Base-by-base conservation (phyloP, 495 filamentous ascomycete genomes). In the Podospora australis region DNA sequence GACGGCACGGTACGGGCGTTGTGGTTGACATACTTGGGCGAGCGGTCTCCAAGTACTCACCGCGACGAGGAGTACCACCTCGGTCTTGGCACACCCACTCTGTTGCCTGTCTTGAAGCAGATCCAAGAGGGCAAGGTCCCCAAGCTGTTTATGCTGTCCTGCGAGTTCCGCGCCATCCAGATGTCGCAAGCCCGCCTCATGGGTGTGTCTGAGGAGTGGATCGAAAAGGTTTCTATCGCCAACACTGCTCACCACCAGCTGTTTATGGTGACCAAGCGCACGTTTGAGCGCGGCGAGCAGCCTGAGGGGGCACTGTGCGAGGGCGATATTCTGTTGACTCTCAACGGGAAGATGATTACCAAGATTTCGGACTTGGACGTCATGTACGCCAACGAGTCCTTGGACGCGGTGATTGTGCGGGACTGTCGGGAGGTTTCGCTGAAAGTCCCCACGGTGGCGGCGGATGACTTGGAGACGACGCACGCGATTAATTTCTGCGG, bases 171-270 rank as follows among this genome's bases (percentile, higher is more conserved):
- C 46, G 82, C 91, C 29, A 87, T 97, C 24, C 88, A 95, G 58
- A 97, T 99, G 92, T 87, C 82, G 49, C 92, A 97, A 69, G 92
- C 85, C n/a, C 83, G 90, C 21, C 88, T 96, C 50, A 97, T 99
- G 94, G 94, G 94, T 24, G 88, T 96, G 6, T 85, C 85, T 0
- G 90, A 96, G 58, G 85, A 94, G 41, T 96, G 92, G 94, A 95
- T 97, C 54, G 75, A 85, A 52, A 83, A 86, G 66, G 90, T 96
- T 19, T 82, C 90, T 26, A 65, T 79, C 44, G 86, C 89, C 44
- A 96, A 96, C 57, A 85, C 87, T 7, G 81, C 91, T 14, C 84
- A 86, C 43, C 92, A 99, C 63, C 92, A 97, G 66, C 78, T 99
- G 17, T 99, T 99, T 72, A 94, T 99, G 87, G 86, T 99, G 21